Evolutionary conservation across 768 basidiomycete species (phyloP).

Genomic region (Lepiota venenata): DNA sequence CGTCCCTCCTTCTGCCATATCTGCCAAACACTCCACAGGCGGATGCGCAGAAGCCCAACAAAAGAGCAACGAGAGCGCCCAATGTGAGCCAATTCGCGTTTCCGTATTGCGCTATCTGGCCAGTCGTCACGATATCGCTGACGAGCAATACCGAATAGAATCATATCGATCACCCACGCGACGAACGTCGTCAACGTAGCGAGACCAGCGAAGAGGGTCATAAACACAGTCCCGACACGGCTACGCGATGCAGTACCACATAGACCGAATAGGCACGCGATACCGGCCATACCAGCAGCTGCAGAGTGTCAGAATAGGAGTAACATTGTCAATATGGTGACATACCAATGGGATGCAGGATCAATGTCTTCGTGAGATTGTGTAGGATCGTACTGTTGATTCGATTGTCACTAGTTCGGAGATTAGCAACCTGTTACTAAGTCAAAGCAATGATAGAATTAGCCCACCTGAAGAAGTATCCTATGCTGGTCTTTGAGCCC

Average conservation of each 20-base stretch:
- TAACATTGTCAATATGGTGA: constrained; percentile 11
- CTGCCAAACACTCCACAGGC: constrained; percentile 65
- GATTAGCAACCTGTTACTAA: not conserved
- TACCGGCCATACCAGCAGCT: constrained; percentile 64
- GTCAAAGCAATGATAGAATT: not conserved
- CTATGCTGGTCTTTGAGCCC: constrained; percentile 49
- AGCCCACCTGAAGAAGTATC: constrained; percentile 55
- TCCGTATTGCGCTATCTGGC: constrained; percentile 55
- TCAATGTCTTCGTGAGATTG: constrained; percentile 69
- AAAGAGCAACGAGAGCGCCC: constrained; percentile 64
- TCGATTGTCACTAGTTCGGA: constrained; percentile 30
- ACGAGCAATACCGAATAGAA: constrained; percentile 71
- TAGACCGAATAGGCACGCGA: constrained; percentile 66
- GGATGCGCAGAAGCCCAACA: constrained; percentile 64
- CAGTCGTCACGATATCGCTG: constrained; percentile 49
- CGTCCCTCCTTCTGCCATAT: constrained; percentile 42
- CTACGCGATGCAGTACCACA: constrained; percentile 57
- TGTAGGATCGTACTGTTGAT: constrained; percentile 54
- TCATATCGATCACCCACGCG: constrained; percentile 76
- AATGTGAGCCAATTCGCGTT: constrained; percentile 85
- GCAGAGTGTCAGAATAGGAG: constrained; percentile 6
- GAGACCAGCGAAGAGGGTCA: constrained; percentile 65
- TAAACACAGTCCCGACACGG: constrained; percentile 72
- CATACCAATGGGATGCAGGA: constrained; percentile 79
- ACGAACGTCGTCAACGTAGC: constrained; percentile 66